Percentiles rank a stretch among this genome's conserved stretches.
These are phyloP conservation scores for Bisporella sp. DNA, from an alignment of 2,329 filamentous ascomycete genomes.

Conservation along the genomic window DNA sequence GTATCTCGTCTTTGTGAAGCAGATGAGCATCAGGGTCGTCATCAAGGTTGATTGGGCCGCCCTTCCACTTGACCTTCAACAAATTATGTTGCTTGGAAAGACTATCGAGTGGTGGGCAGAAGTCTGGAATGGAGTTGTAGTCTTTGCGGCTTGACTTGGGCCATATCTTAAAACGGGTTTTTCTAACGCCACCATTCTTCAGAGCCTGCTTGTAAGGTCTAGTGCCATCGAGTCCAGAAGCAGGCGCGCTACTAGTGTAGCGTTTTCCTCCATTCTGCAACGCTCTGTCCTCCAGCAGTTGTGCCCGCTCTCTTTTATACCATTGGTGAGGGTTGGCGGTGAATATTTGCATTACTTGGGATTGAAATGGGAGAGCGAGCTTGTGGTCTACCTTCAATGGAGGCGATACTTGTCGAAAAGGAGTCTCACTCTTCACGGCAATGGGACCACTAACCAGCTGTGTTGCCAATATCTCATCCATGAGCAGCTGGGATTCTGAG, in stretches of 20 bases:
- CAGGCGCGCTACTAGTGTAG: conserved; percentile 24
- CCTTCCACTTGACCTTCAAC: conserved; percentile 85
- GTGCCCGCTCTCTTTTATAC: conserved; percentile 20
- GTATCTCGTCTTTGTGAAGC: conserved; percentile 72
- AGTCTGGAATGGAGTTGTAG: conserved; percentile 65
- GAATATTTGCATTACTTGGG: conserved; percentile 37
- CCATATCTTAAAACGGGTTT: conserved; percentile 26
- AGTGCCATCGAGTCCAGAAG: conserved; percentile 10
- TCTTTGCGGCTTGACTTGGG: conserved; percentile 55
- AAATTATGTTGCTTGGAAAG: conserved; percentile 61
- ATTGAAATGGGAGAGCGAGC: conserved; percentile 44
- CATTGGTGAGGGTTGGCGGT: conserved; percentile 20
- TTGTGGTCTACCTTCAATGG: conserved; percentile 48
- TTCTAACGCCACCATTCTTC: conserved; percentile 5
- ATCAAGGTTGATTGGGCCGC: conserved; percentile 67
- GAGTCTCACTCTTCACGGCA: conserved; percentile 17
- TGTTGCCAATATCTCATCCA: too few species aligned
- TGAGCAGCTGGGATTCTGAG: too few species aligned
- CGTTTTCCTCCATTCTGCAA: conserved; percentile 14
- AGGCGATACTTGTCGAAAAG: conserved; percentile 38
- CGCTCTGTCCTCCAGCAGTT: conserved; percentile 20
- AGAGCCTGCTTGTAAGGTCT: conserved; percentile 1
- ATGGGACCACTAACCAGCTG: conserved; percentile 39
- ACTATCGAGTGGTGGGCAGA: conserved; percentile 60
- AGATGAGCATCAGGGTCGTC: conserved; percentile 62